Evolutionary conservation across 2,329 filamentous ascomycete species (phyloP), one percentile per base, ranked within the genome.

Genomic region (Penicillium sp.): DNA sequence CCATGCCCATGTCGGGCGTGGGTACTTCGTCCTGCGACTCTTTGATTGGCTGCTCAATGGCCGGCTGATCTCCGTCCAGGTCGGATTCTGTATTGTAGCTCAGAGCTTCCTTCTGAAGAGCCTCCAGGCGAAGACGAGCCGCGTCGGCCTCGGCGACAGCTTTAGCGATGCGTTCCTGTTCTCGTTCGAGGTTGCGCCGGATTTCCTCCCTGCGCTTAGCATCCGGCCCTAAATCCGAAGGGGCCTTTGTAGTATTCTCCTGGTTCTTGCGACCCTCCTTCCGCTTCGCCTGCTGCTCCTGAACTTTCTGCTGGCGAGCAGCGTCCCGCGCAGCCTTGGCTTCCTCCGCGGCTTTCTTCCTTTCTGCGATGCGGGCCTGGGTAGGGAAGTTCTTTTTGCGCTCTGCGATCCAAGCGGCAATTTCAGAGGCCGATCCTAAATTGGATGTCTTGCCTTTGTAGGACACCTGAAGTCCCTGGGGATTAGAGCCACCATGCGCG

Each of bases 351-450:
- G 82, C 84, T 68, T 83, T 84, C 67, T 84, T 83, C 69, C 82
- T 86, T 67, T 86, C 83, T 60, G 84, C 71, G 27, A 72, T 80
- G 52, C 90, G 86, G 55, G 85, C 84, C 70, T 85, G 84, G 2
- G 92, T 97, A 2, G 93, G 93, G 70, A 85, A 97, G 48, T 88
- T 87, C 61, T 85, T 88, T 68, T 83, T 88, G 55, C 93, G 86
- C 71, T 96, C 91, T 47, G 86, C 86, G 59, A 95, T 85, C 86
- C 91, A 97, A 6, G 85, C 84, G 22, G 85, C 83, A 52, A 97
- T 81, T 67, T 97, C 92, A 55, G 84, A 83, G 14, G 81, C 70
- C 6, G 79, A 80, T 50, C 79, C 77, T 22, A 88, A 69, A 0
- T 76, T 80, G 3, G 82, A 69, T 43, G 82, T 78, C 63, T 79